Percentiles rank a stretch among this genome's conserved stretches.
Conservation (phyloP, 2,329 filamentous ascomycete genomes). For the Aureobasidium sp. region DNA sequence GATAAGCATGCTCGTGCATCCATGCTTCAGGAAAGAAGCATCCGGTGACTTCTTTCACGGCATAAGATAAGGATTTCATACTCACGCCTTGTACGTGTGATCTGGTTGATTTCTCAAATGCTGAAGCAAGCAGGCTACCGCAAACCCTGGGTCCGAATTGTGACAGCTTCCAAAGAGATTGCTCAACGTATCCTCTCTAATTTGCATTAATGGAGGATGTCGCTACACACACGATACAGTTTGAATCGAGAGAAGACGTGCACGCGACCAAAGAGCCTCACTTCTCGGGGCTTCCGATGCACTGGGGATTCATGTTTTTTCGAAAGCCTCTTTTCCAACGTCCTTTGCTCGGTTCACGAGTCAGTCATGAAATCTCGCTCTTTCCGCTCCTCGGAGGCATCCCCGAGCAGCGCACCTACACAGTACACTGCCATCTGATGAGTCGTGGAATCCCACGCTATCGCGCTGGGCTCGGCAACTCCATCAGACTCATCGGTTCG, state of each 20-base stretch:
- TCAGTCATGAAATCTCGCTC: neutral
- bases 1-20: neutral
- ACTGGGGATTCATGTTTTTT: too few species aligned
- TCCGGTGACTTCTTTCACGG: neutral
- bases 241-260: too few species aligned
- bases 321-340: neutral
- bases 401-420: neutral
- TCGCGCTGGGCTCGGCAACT: neutral
- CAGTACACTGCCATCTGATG: neutral
- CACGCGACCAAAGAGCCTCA: neutral
- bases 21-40: neutral
- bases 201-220: too few species aligned
- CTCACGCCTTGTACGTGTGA: neutral
- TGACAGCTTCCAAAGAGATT: neutral
- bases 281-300: neutral
- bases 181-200: too few species aligned
- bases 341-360: neutral
- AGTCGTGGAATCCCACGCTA: neutral
- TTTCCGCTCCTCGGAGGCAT: neutral
- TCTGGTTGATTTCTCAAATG: neutral
- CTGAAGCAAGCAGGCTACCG: neutral
- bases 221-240: too few species aligned
- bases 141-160: neutral
- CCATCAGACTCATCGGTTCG: neutral
- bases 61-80: neutral